These are phyloP conservation scores for Actinomucor elegans DNA, from an alignment of 371 early-diverging fungal genomes.

Conservation along the genomic window DNA sequence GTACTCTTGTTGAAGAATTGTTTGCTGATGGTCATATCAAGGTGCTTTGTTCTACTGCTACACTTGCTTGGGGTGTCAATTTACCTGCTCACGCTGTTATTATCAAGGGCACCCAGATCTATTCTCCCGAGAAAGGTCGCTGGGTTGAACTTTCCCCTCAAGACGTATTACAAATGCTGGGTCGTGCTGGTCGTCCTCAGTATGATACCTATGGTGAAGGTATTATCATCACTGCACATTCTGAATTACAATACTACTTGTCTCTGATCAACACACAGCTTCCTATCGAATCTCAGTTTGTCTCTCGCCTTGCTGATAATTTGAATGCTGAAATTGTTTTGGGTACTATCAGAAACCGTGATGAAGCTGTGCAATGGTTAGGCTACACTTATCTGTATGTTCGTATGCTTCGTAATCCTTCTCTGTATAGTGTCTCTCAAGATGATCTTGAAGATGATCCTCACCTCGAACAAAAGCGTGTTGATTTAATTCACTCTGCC, in stretches of 20 bases:
- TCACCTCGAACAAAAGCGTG: conserved; percentile 82
- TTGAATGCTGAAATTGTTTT: conserved; percentile 98
- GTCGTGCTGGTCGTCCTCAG: conserved; percentile 99
- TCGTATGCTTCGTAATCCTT: conserved; percentile 90
- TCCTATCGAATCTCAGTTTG: conserved; percentile 97
- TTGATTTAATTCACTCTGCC: conserved; percentile 90
- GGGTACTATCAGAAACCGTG: conserved; percentile 86
- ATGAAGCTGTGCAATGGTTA: conserved; percentile 96
- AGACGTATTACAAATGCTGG: conserved; percentile 98
- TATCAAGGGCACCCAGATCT: conserved; percentile 99
- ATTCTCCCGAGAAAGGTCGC: conserved; percentile 91
- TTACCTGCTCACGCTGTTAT: conserved; percentile 99
- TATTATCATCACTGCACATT: conserved; percentile 93
- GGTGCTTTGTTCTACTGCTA: conserved; percentile 98
- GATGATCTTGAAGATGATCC: conserved; percentile 84
- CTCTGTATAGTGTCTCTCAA: conserved; percentile 74
- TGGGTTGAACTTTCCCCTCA: conserved; percentile 94
- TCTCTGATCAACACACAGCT: conserved; percentile 92
- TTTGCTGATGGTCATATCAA: conserved; percentile 92
- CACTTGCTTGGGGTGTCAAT: conserved; percentile 99
- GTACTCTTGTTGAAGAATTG: conserved; percentile 93
- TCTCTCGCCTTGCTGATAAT: conserved; percentile 86
- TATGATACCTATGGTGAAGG: conserved; percentile 98
- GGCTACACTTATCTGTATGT: conserved; percentile 97
- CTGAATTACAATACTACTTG: conserved; percentile 93